Evolutionary conservation across 2,329 filamentous ascomycete species (phyloP).

Genomic region (Phialocephala sp.): DNA sequence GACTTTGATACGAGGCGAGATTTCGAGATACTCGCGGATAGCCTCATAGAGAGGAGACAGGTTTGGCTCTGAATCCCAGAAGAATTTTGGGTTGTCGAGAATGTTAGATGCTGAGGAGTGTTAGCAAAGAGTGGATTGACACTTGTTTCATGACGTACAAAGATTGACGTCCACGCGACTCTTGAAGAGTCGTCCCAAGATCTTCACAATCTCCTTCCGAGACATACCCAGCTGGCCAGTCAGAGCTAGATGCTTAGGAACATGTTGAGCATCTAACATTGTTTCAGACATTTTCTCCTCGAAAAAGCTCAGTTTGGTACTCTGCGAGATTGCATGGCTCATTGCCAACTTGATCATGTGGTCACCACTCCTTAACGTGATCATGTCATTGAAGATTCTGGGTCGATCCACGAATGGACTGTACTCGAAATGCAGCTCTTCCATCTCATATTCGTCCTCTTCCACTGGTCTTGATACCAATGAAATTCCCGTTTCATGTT

Average conservation of each 20-base stretch:
- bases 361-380: slow-evolving; percentile 89
- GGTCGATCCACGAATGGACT: slow-evolving; percentile 84
- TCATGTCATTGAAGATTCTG: slow-evolving; percentile 98
- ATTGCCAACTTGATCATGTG: slow-evolving; percentile 99
- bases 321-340: slow-evolving; percentile 95
- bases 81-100: slow-evolving; percentile 94
- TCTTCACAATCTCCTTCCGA: slow-evolving; percentile 87
- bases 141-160: slow-evolving; percentile 64
- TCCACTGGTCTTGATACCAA: slow-evolving; percentile 81
- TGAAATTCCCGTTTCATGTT: slow-evolving; percentile 66
- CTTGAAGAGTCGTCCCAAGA: slow-evolving; percentile 89
- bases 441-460: slow-evolving; percentile 93
- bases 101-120: slow-evolving; percentile 79
- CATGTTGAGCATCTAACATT: slow-evolving; percentile 90
- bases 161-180: slow-evolving; percentile 96
- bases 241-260: slow-evolving; percentile 85
- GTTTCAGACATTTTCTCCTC: slow-evolving; percentile 95
- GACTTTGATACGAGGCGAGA: slow-evolving; percentile 93
- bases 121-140: slow-evolving; percentile 29
- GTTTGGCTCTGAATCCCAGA: slow-evolving; percentile 97
- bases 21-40: slow-evolving; percentile 96
- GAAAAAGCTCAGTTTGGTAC: slow-evolving; percentile 94
- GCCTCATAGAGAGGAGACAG: slow-evolving; percentile 93
- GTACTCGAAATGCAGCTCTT: slow-evolving; percentile 99
- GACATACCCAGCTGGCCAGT: slow-evolving; percentile 93